Conservation (phyloP, 345 rosid genomes). For the Ricinus communis region DNA sequence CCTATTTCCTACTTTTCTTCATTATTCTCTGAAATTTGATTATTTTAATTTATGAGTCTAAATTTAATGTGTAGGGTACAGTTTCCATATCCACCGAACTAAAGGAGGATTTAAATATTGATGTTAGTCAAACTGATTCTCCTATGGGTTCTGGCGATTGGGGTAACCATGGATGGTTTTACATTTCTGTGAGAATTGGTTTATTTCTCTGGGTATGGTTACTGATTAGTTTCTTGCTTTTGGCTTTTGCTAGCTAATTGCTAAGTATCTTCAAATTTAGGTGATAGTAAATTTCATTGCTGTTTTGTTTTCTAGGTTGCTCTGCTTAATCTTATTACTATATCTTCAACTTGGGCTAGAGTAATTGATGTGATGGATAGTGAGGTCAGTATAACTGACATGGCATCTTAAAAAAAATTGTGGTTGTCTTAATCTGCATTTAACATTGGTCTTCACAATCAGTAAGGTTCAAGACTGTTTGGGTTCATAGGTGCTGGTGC, state of each 20-base stretch:
- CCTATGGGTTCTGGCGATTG: conserved; percentile 38
- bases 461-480: conserved; percentile 97
- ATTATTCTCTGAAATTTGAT: background rate
- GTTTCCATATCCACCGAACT: conserved; percentile 36
- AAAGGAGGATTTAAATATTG: no score
- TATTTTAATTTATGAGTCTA: background rate
- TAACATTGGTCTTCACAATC: conserved; percentile 37
- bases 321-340: conserved; percentile 83
- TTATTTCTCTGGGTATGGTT: conserved; percentile 83
- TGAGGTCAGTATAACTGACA: conserved; percentile 55
- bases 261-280: background rate
- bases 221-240: conserved; percentile 12
- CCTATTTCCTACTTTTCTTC: no score
- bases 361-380: conserved; percentile 87
- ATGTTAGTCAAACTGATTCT: conserved; percentile 32
- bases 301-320: conserved; percentile 52
- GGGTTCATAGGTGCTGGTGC: conserved; percentile 99
- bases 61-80: conserved; percentile 39
- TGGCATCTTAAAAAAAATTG: background rate
- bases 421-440: conserved; percentile 21
- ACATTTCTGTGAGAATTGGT: conserved; percentile 75
- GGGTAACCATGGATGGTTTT: conserved; percentile 66
- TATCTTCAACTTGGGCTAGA: conserved; percentile 97
- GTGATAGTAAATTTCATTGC: background rate
- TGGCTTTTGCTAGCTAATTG: conserved; percentile 5